A percentile compares a stretch with the other conserved stretches of the same genome.
Conservation (phyloP, 768 basidiomycete genomes). For the Postia placenta region DNA sequence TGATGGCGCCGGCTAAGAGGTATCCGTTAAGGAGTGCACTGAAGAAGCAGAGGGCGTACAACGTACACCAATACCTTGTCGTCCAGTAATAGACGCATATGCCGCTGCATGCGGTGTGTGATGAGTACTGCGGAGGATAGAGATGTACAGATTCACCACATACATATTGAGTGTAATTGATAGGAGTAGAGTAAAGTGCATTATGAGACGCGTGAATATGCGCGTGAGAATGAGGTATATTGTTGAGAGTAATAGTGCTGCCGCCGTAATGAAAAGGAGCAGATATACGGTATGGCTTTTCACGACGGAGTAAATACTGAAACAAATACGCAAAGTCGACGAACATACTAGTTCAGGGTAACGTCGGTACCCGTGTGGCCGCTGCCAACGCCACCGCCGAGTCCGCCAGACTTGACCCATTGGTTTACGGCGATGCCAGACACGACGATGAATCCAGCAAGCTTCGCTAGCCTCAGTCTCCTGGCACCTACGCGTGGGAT, state of each 20-base stretch:
- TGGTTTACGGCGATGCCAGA: conserved; percentile 58
- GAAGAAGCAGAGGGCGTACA: too few species aligned
- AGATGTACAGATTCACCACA: conserved; percentile 17
- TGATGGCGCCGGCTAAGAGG: conserved; percentile 67
- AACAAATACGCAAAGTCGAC: background rate
- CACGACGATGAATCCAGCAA: conserved; percentile 62
- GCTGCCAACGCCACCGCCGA: conserved; percentile 65
- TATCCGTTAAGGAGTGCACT: background rate
- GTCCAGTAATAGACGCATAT: conserved; percentile 75
- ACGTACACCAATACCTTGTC: conserved; percentile 61
- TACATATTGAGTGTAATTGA: conserved; percentile 61
- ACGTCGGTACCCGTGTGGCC: conserved; percentile 45
- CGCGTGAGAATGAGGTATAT: conserved; percentile 67
- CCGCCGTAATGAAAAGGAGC: conserved; percentile 66
- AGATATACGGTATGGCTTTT: conserved; percentile 68
- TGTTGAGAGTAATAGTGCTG: conserved; percentile 59
- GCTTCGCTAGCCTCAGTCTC: too few species aligned
- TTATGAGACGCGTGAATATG: conserved; percentile 65
- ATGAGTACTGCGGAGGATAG: background rate
- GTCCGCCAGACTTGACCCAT: conserved; percentile 59
- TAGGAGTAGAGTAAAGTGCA: conserved; percentile 69
- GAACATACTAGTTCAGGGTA: conserved; percentile 57
- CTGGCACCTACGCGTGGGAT: too few species aligned
- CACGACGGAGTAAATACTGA: background rate
- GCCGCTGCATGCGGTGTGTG: conserved; percentile 49